phyloP scores from a whole-genome alignment of 2,329 filamentous ascomycete genomes.

The Graphilbum fragrans region DNA sequence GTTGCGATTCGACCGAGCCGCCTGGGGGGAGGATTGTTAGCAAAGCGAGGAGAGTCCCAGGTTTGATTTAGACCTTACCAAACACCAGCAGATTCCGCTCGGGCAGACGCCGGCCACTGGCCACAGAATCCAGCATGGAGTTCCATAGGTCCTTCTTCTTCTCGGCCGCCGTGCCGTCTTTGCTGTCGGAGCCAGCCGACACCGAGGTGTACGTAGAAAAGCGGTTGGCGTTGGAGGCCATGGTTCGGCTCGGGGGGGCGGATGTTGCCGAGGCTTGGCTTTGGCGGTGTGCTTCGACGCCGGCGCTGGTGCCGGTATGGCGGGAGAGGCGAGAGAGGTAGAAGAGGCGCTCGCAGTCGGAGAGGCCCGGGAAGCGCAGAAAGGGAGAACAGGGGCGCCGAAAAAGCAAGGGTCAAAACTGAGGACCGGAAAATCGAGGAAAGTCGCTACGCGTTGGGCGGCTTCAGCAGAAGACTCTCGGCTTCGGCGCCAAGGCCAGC shows the following conservation, averaged over 20 bases:
- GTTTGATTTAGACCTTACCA: conserved; percentile 48
- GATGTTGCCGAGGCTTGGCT: not conserved
- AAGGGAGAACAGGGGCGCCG: too few relatives aligned
- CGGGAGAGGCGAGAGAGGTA: too few relatives aligned
- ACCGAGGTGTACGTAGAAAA: conserved; percentile 46
- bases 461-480: too few relatives aligned
- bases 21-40: conserved; percentile 40
- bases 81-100: conserved; percentile 86
- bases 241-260: conserved; percentile 16
- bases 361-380: too few relatives aligned
- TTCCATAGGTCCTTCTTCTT: conserved; percentile 89
- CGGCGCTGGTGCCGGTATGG: too few relatives aligned
- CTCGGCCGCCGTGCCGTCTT: conserved; percentile 37
- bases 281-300: too few relatives aligned
- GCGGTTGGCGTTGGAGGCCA: conserved; percentile 41
- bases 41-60: too few relatives aligned
- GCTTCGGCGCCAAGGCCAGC: too few relatives aligned
- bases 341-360: too few relatives aligned
- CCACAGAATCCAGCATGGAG: conserved; percentile 80
- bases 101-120: conserved; percentile 77
- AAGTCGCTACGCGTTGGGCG: too few relatives aligned
- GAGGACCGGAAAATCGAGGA: too few relatives aligned
- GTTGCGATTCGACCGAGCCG: conserved; percentile 70
- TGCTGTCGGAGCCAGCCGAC: conserved; percentile 39
- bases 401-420: too few relatives aligned